Conservation (phyloP, 2,329 filamentous ascomycete species). For the Tolypocladium pustulatum region DNA sequence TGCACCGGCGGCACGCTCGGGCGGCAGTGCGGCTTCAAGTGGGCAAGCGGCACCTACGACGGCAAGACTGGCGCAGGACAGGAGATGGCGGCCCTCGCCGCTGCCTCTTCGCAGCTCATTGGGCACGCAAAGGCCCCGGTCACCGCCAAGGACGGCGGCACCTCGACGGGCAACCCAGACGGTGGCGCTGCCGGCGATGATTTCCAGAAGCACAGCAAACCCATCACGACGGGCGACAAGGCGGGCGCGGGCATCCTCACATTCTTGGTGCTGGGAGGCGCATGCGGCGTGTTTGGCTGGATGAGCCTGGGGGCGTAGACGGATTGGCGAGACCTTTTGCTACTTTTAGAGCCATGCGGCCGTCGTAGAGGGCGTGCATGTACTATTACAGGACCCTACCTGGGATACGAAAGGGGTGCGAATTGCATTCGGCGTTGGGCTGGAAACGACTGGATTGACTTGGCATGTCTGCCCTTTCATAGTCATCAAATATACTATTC, state of each 20-base stretch:
- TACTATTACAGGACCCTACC: neutral
- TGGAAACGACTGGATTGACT: neutral
- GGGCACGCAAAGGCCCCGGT: conserved; percentile 27
- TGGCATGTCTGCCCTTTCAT: neutral
- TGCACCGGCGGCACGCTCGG: conserved; percentile 40
- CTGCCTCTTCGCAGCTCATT: conserved; percentile 43
- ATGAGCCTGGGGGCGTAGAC: conserved; percentile 30
- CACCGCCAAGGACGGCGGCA: conserved; percentile 41
- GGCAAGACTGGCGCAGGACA: conserved; percentile 47
- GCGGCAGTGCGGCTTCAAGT: conserved; percentile 43
- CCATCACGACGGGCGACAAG: conserved; percentile 31
- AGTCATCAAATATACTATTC: neutral
- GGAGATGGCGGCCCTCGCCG: conserved; percentile 47
- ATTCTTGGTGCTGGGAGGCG: conserved; percentile 28
- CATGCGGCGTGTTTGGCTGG: conserved; percentile 33
- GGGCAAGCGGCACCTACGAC: conserved; percentile 40
- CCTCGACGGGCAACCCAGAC: conserved; percentile 32
- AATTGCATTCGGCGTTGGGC: neutral
- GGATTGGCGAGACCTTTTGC: neutral
- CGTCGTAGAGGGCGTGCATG: neutral
- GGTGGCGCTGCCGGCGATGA: conserved; percentile 27
- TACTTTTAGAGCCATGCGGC: neutral
- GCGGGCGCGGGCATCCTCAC: conserved; percentile 39
- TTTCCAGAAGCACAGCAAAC: conserved; percentile 18
- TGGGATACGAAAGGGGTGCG: neutral